A percentile compares a stretch with the other conserved stretches of the same genome.
phyloP scores from a whole-genome alignment of 371 early-diverging fungal genomes.

The Batkoa obscura region DNA sequence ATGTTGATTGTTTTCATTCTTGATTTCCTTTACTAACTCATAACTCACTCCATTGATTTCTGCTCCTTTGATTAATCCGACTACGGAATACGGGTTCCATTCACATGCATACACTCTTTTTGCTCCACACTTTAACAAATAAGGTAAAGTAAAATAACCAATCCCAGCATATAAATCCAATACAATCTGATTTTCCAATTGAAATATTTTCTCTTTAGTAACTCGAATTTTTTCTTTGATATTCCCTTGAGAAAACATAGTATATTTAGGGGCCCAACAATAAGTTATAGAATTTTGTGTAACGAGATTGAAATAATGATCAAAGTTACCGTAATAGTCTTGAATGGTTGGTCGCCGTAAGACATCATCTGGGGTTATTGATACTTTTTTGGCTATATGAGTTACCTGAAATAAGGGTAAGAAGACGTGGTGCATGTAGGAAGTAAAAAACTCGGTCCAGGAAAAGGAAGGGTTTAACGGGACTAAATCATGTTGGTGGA shows the following conservation, averaged over 20 bases:
- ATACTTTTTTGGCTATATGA: conserved; percentile 16
- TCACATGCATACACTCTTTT: conserved; percentile 19
- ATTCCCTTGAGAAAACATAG: conserved; percentile 23
- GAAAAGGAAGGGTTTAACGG: not conserved
- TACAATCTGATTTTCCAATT: conserved; percentile 11
- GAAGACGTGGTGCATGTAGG: conserved; percentile 9
- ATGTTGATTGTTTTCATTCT: not conserved
- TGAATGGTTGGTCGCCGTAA: conserved; percentile 16
- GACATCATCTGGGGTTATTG: conserved; percentile 16
- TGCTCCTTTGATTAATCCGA: conserved; percentile 16
- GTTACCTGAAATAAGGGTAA: conserved; percentile 9
- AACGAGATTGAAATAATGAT: conserved; percentile 12
- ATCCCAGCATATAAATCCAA: conserved; percentile 22
- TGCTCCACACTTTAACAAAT: conserved; percentile 16
- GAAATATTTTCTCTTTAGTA: conserved; percentile 13
- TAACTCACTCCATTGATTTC: conserved; percentile 10
- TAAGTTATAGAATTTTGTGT: conserved; percentile 19
- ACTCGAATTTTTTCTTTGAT: conserved; percentile 20
- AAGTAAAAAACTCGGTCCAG: not conserved
- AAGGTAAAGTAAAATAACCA: conserved; percentile 20
- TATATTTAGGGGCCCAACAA: conserved; percentile 18
- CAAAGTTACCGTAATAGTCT: conserved; percentile 6
- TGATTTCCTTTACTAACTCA: conserved; percentile 3
- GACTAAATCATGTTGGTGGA: conserved; percentile 5
- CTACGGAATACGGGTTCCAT: conserved; percentile 20